Conservation (phyloP, 2,329 filamentous ascomycete species). For the Pseudocercospora musae region DNA sequence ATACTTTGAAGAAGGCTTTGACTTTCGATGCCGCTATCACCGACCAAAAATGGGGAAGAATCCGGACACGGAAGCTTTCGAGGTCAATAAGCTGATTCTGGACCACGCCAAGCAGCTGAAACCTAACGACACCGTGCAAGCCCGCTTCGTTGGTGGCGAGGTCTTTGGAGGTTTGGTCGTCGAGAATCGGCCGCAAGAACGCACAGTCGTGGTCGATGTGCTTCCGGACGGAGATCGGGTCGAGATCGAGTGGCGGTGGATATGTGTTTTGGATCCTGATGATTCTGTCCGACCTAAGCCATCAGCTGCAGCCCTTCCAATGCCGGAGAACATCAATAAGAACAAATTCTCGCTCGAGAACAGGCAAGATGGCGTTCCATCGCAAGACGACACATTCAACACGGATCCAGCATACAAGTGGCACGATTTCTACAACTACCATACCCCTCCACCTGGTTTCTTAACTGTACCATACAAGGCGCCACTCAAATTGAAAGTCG, state of each 20-base stretch:
- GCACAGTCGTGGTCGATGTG: constrained; percentile 74
- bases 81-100: constrained; percentile 65
- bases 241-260: constrained; percentile 82
- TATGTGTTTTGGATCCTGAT: constrained; percentile 67
- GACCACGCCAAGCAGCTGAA: constrained; percentile 66
- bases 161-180: constrained; percentile 88
- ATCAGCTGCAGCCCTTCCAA: constrained; percentile 66
- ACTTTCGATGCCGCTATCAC: constrained; percentile 93
- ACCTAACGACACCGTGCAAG: constrained; percentile 75
- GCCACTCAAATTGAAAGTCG: constrained; percentile 61
- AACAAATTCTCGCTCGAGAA: constrained; percentile 46
- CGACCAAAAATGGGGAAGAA: constrained; percentile 81
- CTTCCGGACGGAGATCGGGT: constrained; percentile 75
- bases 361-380: constrained; percentile 49
- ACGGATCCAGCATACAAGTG: constrained; percentile 47
- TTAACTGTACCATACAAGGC: constrained; percentile 38
- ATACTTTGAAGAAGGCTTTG: constrained; percentile 86
- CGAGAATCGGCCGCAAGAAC: constrained; percentile 74
- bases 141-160: constrained; percentile 78
- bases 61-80: constrained; percentile 55
- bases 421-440: constrained; percentile 67
- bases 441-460: constrained; percentile 40
- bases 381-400: constrained; percentile 47
- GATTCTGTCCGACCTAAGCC: constrained; percentile 73
- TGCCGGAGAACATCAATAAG: constrained; percentile 56